Percentiles rank a stretch among this genome's conserved stretches.
Evolutionary conservation across 345 rosid species (phyloP).

Genomic region (Acer yangbiense): DNA sequence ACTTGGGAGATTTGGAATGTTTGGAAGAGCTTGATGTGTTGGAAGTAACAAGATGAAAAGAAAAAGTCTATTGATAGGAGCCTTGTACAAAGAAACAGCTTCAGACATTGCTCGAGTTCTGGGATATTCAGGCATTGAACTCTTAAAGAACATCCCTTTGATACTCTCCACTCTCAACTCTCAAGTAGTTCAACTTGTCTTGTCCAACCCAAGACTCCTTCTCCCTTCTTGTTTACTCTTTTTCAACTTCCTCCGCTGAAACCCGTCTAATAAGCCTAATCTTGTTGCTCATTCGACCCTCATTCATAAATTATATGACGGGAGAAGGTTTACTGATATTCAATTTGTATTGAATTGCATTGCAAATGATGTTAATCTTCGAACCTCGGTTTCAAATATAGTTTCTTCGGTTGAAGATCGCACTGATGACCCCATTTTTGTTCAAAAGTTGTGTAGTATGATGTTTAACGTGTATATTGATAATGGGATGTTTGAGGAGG

Average conservation of each 20-base stretch:
- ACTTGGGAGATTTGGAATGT: slow-evolving; percentile 5
- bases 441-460: no score
- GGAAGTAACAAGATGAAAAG: background rate
- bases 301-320: slow-evolving; percentile 47
- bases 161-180: slow-evolving; percentile 53
- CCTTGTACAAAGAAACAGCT: no score
- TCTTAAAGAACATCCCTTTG: slow-evolving; percentile 40
- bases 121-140: slow-evolving; percentile 31
- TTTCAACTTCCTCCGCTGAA: no score
- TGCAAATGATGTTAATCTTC: no score
- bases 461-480: slow-evolving; percentile 44
- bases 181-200: slow-evolving; percentile 44
- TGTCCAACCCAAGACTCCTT: slow-evolving; percentile 50
- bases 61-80: no score
- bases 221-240: no score
- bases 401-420: no score
- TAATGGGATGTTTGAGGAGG: no score
- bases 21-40: slow-evolving; percentile 14
- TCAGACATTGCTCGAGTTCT: no score
- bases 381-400: no score
- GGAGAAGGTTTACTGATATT: slow-evolving; percentile 48
- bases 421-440: no score
- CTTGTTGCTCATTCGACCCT: slow-evolving; percentile 48
- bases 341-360: slow-evolving; percentile 40
- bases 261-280: slow-evolving; percentile 50